Evolutionary conservation across 73 alveolate species (phyloP).

Genomic region (Paraurostyla sp.): DNA sequence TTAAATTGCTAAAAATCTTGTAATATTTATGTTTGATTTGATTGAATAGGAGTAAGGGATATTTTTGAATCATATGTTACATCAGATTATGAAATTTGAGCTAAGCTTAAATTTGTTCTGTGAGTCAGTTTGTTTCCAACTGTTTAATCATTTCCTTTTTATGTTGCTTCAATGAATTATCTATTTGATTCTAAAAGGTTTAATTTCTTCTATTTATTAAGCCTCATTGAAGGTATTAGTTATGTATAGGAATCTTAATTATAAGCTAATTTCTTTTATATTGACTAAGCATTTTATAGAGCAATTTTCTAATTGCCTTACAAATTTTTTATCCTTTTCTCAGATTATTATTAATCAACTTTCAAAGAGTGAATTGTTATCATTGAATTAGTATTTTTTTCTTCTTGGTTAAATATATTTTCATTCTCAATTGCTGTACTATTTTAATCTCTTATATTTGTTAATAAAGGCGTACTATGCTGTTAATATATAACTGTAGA

Average conservation of each 20-base stretch:
- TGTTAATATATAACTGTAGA: too few relatives aligned
- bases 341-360: not conserved
- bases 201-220: not conserved
- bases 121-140: too few relatives aligned
- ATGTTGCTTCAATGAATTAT: not conserved
- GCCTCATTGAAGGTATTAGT: not conserved
- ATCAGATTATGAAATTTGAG: too few relatives aligned
- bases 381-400: not conserved
- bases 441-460: not conserved
- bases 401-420: not conserved
- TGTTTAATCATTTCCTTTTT: not conserved
- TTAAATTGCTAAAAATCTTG: too few relatives aligned
- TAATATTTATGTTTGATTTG: too few relatives aligned
- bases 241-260: not conserved
- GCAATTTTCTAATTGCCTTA: conserved; percentile 1
- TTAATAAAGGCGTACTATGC: not conserved
- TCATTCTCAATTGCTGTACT: not conserved
- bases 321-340: not conserved
- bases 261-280: not conserved
- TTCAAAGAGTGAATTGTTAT: not conserved
- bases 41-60: too few relatives aligned
- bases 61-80: too few relatives aligned
- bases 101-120: too few relatives aligned
- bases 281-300: not conserved
- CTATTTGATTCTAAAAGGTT: not conserved